These are phyloP conservation scores for Wallacemonas sp. DNA, from an alignment of 208 protist species.

Conservation along the genomic window DNA sequence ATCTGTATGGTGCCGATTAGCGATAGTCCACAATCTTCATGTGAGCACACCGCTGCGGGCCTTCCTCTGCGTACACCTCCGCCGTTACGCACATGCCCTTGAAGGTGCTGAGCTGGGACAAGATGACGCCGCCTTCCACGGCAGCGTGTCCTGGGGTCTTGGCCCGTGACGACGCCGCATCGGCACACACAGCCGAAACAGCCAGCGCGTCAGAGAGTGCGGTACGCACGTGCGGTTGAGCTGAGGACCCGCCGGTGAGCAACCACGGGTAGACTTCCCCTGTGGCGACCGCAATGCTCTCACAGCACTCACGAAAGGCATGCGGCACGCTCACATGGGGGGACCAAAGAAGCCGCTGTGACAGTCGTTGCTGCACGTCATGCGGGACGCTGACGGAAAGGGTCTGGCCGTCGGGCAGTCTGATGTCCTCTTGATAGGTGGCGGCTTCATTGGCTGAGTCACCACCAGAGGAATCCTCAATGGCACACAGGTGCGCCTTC, in stretches of 20 bases:
- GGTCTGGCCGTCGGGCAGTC: conserved; percentile 45
- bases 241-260: conserved; percentile 34
- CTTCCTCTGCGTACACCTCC: conserved; percentile 71
- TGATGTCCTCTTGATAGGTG: conserved; percentile 17
- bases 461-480: background rate
- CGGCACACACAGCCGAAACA: conserved; percentile 15
- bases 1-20: conserved; percentile 9
- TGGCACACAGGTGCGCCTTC: conserved; percentile 19
- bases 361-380: background rate
- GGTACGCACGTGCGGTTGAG: conserved; percentile 4
- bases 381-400: background rate
- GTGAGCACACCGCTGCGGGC: conserved; percentile 62
- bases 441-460: background rate
- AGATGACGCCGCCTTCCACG: conserved; percentile 57
- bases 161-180: conserved; percentile 23
- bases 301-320: conserved; percentile 19
- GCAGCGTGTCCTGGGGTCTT: conserved; percentile 39
- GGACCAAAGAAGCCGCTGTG: conserved; percentile 24
- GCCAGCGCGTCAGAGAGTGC: conserved; percentile 21
- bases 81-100: conserved; percentile 67
- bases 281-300: conserved; percentile 21
- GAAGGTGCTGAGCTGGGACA: conserved; percentile 75
- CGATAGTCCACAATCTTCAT: conserved; percentile 54
- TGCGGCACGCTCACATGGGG: conserved; percentile 24
- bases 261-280: conserved; percentile 34